Percentiles rank a stretch among this genome's conserved stretches.
Evolutionary conservation across 1,139 yeast genomes (phyloP).

Genomic region (Candida dubliniensis): DNA sequence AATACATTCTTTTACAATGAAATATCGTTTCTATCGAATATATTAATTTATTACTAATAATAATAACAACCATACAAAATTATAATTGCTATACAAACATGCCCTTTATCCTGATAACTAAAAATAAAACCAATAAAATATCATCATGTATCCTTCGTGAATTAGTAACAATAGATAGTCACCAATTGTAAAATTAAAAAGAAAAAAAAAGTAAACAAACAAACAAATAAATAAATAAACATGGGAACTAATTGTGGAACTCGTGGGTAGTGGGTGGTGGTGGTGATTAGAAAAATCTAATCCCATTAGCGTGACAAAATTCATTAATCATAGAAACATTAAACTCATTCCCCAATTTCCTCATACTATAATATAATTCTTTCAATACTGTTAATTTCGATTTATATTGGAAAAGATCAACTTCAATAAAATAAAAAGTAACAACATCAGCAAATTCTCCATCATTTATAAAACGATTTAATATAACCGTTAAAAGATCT

Average conservation of each 20-base stretch:
- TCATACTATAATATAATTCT: slow-evolving; percentile 16
- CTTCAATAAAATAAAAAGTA: slow-evolving; percentile 33
- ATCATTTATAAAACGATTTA: slow-evolving; percentile 26
- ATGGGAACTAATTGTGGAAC: background rate
- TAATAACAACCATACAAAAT: no score
- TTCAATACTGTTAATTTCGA: slow-evolving; percentile 21
- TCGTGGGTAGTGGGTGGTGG: background rate
- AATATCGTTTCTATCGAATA: no score
- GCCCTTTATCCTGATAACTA: no score
- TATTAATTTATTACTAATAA: no score
- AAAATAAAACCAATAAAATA: no score
- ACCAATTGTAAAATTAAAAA: background rate
- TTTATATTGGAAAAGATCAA: slow-evolving; percentile 16
- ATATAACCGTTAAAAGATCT: slow-evolving; percentile 28
- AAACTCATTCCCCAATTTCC: background rate
- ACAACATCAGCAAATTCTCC: slow-evolving; percentile 20
- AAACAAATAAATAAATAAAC: background rate
- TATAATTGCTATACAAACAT: no score
- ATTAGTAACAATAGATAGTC: background rate
- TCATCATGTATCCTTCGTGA: background rate
- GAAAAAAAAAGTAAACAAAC: background rate
- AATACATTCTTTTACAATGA: no score
- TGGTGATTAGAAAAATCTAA: background rate
- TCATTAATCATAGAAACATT: slow-evolving; percentile 3
- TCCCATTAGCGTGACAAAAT: slow-evolving; percentile 5